A percentile compares a stretch with the other conserved stretches of the same genome.
These are phyloP conservation scores for Inga leiocalycina DNA, from an alignment of 306 rosid species.

Conservation along the genomic window DNA sequence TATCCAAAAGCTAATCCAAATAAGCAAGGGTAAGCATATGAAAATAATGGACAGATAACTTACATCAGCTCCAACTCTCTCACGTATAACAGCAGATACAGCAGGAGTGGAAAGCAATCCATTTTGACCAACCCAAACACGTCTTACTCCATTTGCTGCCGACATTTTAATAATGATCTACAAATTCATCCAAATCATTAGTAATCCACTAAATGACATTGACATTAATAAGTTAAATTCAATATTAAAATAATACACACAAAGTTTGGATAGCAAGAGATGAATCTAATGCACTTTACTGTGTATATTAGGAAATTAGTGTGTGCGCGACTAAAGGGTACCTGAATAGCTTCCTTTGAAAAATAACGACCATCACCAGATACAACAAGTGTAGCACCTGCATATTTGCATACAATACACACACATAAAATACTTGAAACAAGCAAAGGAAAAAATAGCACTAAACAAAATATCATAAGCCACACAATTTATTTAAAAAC, in stretches of 20 bases:
- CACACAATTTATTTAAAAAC: conserved; percentile 4
- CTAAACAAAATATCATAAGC: background rate
- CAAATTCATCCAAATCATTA: conserved; percentile 28
- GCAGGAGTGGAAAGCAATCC: conserved; percentile 99
- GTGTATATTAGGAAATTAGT: background rate
- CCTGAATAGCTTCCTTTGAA: conserved; percentile 96
- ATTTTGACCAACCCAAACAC: conserved; percentile 94
- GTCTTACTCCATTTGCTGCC: conserved; percentile 93
- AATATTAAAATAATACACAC: conserved; percentile 8
- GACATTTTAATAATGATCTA: conserved; percentile 92
- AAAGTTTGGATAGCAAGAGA: conserved; percentile 19
- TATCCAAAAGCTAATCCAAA: too few species aligned
- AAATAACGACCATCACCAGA: conserved; percentile 99
- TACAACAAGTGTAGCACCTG: conserved; percentile 92
- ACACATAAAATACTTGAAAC: conserved; percentile 12
- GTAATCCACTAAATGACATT: background rate
- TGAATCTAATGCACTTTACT: background rate
- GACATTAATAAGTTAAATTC: conserved; percentile 2
- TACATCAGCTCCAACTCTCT: conserved; percentile 89
- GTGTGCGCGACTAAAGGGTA: conserved; percentile 16
- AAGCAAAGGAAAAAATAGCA: conserved; percentile 10
- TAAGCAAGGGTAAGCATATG: background rate
- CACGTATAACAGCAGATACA: conserved; percentile 93
- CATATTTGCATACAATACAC: conserved; percentile 27
- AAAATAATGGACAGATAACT: conserved; percentile 40